Percentiles rank a stretch among this genome's conserved stretches.
Evolutionary conservation across 441 rosid species (phyloP).

Genomic region (Gossypium trilobum): DNA sequence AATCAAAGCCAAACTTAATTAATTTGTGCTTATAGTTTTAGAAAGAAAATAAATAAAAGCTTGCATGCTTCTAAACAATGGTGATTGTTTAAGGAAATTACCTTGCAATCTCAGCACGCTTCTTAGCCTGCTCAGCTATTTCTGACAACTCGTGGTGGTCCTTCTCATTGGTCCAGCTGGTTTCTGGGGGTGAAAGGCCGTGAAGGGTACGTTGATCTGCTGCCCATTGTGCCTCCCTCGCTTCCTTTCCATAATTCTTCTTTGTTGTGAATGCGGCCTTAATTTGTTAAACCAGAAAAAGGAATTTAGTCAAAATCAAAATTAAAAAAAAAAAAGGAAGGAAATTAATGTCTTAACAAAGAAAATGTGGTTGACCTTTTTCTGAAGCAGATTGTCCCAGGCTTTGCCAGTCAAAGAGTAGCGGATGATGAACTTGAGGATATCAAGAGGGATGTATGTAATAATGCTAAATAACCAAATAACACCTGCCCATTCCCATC

Average conservation of each 20-base stretch:
- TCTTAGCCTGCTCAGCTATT: slow-evolving; percentile 79
- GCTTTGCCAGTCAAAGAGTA: slow-evolving; percentile 62
- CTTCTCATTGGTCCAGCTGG: slow-evolving; percentile 29
- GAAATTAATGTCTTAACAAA: background rate
- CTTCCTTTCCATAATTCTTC: slow-evolving; percentile 70
- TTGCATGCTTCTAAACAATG: background rate
- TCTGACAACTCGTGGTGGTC: slow-evolving; percentile 39
- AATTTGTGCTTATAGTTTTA: background rate
- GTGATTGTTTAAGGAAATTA: background rate
- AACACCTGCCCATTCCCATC: slow-evolving; percentile 91
- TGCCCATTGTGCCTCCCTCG: slow-evolving; percentile 91
- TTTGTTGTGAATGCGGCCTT: slow-evolving; percentile 76
- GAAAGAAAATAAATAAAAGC: background rate
- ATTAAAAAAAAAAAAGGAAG: background rate
- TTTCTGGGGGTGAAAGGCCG: slow-evolving; percentile 48
- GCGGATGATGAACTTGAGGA: slow-evolving; percentile 72
- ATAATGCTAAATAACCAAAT: slow-evolving; percentile 68
- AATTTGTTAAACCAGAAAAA: background rate
- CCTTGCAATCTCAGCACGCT: slow-evolving; percentile 76
- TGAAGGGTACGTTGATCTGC: slow-evolving; percentile 71
- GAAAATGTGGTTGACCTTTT: slow-evolving; percentile 33
- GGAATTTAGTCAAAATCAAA: background rate
- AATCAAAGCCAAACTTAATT: background rate
- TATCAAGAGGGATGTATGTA: slow-evolving; percentile 70
- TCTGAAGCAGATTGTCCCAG: slow-evolving; percentile 55